Evolutionary conservation across 129 eudicot genomes (phyloP).

Genomic region (Glebionis coronaria): DNA sequence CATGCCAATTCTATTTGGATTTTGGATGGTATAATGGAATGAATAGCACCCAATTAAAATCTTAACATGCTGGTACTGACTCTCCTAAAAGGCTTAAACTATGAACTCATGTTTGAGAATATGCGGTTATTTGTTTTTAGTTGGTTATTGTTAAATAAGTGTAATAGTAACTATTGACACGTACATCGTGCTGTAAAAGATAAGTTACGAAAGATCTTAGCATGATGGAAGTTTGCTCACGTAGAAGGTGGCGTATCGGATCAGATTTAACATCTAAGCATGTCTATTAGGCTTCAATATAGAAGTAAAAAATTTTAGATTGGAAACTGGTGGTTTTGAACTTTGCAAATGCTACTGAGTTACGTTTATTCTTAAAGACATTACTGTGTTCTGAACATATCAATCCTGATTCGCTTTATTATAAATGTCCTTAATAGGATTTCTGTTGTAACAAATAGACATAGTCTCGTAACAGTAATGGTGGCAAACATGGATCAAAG

Average conservation of each 20-base stretch:
- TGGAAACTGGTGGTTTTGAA: neutral
- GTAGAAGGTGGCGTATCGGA: neutral
- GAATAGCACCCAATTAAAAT: neutral
- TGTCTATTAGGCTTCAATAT: neutral
- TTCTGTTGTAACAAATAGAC: too few relatives aligned
- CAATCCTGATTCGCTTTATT: too few relatives aligned
- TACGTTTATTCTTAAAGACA: too few relatives aligned
- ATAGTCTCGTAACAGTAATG: too few relatives aligned
- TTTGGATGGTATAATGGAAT: neutral
- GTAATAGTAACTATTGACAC: neutral
- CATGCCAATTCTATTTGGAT: neutral
- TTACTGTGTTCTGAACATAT: too few relatives aligned
- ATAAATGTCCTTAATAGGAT: too few relatives aligned
- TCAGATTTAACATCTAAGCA: neutral
- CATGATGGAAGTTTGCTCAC: neutral
- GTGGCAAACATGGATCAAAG: too few relatives aligned
- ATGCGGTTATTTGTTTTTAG: constrained; percentile 1
- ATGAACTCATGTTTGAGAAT: constrained; percentile 9
- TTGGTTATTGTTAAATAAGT: constrained; percentile 7
- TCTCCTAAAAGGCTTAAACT: neutral
- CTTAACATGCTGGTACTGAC: neutral
- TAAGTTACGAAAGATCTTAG: neutral
- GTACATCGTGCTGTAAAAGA: neutral
- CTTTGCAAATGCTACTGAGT: too few relatives aligned
- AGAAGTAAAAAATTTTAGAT: neutral